phyloP scores from a whole-genome alignment of 352 stramenopile genomes.

The Globisporangium radiosum region DNA sequence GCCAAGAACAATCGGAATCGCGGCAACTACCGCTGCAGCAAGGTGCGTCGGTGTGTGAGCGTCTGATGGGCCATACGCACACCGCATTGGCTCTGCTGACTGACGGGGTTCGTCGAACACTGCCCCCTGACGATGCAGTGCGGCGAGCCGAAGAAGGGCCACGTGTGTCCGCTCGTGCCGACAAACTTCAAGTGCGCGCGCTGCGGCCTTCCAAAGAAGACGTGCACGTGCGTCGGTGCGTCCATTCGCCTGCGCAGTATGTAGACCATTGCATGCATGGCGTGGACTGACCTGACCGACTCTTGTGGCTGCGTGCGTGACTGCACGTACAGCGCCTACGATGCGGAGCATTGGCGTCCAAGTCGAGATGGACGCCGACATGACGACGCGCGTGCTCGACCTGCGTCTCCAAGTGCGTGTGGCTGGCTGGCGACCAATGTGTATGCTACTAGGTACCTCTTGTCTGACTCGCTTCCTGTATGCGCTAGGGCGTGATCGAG shows the following conservation, averaged over 20 bases:
- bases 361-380: slow-evolving; percentile 75
- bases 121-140: slow-evolving; percentile 24
- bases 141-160: slow-evolving; percentile 81
- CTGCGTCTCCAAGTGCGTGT: slow-evolving; percentile 55
- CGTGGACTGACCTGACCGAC: not conserved
- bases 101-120: too few relatives aligned
- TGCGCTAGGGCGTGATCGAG: slow-evolving; percentile 55
- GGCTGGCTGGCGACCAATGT: not conserved
- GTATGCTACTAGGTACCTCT: not conserved
- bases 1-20: slow-evolving; percentile 66
- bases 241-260: not conserved
- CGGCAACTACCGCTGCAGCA: slow-evolving; percentile 84
- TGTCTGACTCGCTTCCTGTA: slow-evolving; percentile 1
- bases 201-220: slow-evolving; percentile 71
- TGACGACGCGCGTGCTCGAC: slow-evolving; percentile 73
- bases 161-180: slow-evolving; percentile 77
- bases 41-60: slow-evolving; percentile 25
- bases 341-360: slow-evolving; percentile 67
- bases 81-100: too few relatives aligned
- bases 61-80: not conserved
- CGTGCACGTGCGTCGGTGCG: slow-evolving; percentile 63
- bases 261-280: too few relatives aligned
- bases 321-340: slow-evolving; percentile 27
- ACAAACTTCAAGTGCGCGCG: slow-evolving; percentile 79
- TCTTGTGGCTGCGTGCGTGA: not conserved